phyloP scores from a whole-genome alignment of 2,329 filamentous ascomycete genomes.

The Aspergillus sp. region DNA sequence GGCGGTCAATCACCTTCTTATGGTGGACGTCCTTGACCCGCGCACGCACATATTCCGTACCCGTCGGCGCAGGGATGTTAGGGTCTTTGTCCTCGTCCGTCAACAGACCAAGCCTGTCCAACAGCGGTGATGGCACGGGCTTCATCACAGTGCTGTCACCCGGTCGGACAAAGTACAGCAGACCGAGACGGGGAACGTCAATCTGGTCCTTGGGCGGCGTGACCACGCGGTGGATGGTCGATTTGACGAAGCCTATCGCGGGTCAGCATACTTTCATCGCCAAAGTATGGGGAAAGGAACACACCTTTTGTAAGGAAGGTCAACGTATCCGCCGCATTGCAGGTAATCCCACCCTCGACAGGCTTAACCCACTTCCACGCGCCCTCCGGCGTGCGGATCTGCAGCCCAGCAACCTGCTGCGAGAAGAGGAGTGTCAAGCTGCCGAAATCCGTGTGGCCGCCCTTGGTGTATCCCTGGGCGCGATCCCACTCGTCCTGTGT shows the following conservation, averaged over 20 bases:
- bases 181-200: conserved; percentile 36
- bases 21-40: conserved; percentile 50
- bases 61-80: conserved; percentile 34
- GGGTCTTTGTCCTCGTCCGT: conserved; percentile 11
- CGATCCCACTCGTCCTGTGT: conserved; percentile 49
- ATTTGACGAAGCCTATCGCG: conserved; percentile 40
- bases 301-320: conserved; percentile 50
- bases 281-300: background rate
- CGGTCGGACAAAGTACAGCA: conserved; percentile 47
- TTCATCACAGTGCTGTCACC: conserved; percentile 30
- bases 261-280: background rate
- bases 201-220: conserved; percentile 47
- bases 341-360: conserved; percentile 50
- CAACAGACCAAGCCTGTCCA: conserved; percentile 33
- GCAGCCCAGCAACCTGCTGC: conserved; percentile 58
- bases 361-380: conserved; percentile 55
- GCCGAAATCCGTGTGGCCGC: conserved; percentile 59
- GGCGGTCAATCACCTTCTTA: conserved; percentile 45
- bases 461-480: conserved; percentile 44
- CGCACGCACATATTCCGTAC: conserved; percentile 49
- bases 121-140: conserved; percentile 27
- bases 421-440: conserved; percentile 58
- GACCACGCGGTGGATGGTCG: conserved; percentile 47
- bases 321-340: conserved; percentile 53
- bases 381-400: conserved; percentile 49